Percentiles rank a stretch among this genome's conserved stretches.
These are phyloP conservation scores for Ilex aquifolium DNA, from an alignment of 257 asterid species.

Conservation along the genomic window DNA sequence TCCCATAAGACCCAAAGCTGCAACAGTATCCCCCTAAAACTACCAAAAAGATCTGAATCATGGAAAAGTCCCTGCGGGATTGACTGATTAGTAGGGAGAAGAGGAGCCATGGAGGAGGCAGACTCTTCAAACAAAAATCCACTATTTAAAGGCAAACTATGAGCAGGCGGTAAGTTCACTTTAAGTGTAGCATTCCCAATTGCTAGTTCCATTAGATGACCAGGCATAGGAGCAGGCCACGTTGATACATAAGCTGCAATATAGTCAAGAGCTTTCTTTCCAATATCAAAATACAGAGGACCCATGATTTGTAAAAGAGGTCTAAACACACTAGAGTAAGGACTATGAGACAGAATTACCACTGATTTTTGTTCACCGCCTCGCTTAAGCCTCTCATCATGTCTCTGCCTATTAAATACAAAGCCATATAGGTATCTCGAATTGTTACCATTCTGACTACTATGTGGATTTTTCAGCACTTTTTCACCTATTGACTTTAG, in stretches of 20 bases:
- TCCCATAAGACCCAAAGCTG: conserved; percentile 99
- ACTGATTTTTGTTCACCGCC: conserved; percentile 98
- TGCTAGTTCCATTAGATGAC: conserved; percentile 82
- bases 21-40: conserved; percentile 74
- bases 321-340: conserved; percentile 84
- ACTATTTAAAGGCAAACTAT: conserved; percentile 79
- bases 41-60: conserved; percentile 92
- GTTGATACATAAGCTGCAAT: conserved; percentile 77
- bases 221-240: conserved; percentile 90
- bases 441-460: conserved; percentile 20
- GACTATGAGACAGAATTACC: conserved; percentile 83
- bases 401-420: conserved; percentile 97
- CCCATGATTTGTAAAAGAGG: conserved; percentile 95
- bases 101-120: conserved; percentile 85
- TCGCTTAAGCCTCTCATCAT: conserved; percentile 86
- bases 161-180: conserved; percentile 89
- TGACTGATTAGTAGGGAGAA: conserved; percentile 81
- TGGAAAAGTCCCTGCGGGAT: conserved; percentile 93
- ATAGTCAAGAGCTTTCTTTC: conserved; percentile 78
- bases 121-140: conserved; percentile 77
- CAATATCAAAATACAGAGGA: conserved; percentile 87
- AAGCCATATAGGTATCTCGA: conserved; percentile 78
- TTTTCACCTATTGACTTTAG: conserved; percentile 24
- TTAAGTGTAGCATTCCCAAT: conserved; percentile 84
- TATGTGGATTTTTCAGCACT: conserved; percentile 25